phyloP scores from a whole-genome alignment of 169 alveolate species.

The Miamiensis avidus region DNA sequence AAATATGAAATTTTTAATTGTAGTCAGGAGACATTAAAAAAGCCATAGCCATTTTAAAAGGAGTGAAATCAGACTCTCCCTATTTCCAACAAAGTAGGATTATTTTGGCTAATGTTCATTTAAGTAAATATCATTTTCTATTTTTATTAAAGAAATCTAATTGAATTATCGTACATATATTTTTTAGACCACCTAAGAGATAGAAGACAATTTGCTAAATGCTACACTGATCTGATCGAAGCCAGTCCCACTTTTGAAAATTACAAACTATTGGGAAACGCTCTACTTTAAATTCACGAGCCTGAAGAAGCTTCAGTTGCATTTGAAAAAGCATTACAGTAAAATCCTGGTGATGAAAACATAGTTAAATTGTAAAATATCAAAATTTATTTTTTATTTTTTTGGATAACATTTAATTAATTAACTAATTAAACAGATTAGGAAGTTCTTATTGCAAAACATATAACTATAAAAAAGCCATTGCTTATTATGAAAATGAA shows the following conservation, averaged over 20 bases:
- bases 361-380: no score
- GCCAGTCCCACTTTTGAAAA: constrained; percentile 77
- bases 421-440: no score
- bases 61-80: constrained; percentile 80
- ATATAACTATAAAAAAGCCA: constrained; percentile 88
- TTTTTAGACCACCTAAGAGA: constrained; percentile 78
- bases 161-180: no score
- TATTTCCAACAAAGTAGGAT: constrained; percentile 83
- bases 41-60: constrained; percentile 87
- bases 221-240: constrained; percentile 81
- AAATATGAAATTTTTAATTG: no score
- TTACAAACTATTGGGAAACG: constrained; percentile 84
- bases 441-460: constrained; percentile 88
- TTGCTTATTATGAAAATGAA: constrained; percentile 84
- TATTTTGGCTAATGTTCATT: constrained; percentile 81
- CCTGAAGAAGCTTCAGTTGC: constrained; percentile 89
- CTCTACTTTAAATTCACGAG: constrained; percentile 87
- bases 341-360: constrained; percentile 67
- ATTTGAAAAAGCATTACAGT: constrained; percentile 82
- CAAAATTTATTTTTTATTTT: no score
- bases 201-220: constrained; percentile 85
- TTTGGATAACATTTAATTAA: no score
- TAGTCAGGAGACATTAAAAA: constrained; percentile 86
- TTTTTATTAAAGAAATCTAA: no score
- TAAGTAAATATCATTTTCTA: no score